Evolutionary conservation across 2,329 filamentous ascomycete species (phyloP).

Genomic region (Phyllosticta capitalensis): DNA sequence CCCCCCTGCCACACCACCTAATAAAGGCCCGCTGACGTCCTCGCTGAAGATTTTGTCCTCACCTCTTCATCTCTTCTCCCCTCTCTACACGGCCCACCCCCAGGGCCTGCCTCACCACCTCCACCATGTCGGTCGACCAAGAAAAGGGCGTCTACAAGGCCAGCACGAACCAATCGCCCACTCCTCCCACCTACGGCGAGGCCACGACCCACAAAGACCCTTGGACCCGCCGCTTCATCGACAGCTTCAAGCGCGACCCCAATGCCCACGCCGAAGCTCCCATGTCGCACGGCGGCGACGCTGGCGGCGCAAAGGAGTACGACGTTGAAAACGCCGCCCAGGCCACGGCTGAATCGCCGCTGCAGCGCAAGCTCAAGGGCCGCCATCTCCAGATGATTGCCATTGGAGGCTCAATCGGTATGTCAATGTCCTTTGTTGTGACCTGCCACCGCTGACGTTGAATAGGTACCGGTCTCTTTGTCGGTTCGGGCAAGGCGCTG

Average conservation of each 20-base stretch:
- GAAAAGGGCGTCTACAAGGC: conserved; percentile 11
- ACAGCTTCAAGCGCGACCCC: conserved; percentile 31
- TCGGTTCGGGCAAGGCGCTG: conserved; percentile 52
- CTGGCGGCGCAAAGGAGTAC: conserved; percentile 44
- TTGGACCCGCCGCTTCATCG: conserved; percentile 33
- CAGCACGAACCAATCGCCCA: conserved; percentile 7
- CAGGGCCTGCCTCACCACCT: neutral
- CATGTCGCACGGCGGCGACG: conserved; percentile 30
- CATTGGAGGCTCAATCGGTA: conserved; percentile 74
- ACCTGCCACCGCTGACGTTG: neutral
- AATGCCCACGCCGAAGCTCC: conserved; percentile 38
- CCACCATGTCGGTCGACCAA: neutral
- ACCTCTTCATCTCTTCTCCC: neutral
- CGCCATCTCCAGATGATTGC: conserved; percentile 96
- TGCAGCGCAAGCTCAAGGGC: conserved; percentile 50
- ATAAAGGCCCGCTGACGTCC: neutral
- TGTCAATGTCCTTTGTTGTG: conserved; percentile 4
- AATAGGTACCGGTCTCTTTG: conserved; percentile 59
- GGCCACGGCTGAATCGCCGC: conserved; percentile 45
- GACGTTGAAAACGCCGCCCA: conserved; percentile 10
- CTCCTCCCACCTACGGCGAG: conserved; percentile 23
- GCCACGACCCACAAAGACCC: conserved; percentile 24
- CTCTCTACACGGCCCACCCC: neutral
- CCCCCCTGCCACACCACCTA: conserved; percentile 6
- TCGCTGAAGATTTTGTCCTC: neutral